phyloP scores from a whole-genome alignment of 139 green algal species.

The Chlamydomonas incerta region DNA sequence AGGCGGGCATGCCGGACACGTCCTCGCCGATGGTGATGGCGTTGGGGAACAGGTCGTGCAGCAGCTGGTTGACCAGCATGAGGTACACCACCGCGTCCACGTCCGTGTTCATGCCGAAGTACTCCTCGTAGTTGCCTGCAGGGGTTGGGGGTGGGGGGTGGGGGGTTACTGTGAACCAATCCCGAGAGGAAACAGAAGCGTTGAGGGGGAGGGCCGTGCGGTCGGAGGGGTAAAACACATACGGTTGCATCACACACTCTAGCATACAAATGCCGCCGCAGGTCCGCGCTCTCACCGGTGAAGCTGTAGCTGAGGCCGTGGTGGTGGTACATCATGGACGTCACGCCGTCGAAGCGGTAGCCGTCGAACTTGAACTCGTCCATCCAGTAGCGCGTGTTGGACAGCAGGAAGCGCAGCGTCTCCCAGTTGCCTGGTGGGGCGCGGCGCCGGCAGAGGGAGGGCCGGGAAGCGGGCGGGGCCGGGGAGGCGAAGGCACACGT shows the following conservation, averaged over 20 bases:
- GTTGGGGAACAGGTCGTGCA: conserved; percentile 94
- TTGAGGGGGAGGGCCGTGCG: no score
- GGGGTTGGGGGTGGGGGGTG: neutral
- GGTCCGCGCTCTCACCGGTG: conserved; percentile 75
- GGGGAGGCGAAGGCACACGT: no score
- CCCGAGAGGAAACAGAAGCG: no score
- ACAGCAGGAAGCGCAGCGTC: conserved; percentile 94
- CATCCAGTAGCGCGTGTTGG: conserved; percentile 95
- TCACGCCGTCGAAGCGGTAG: conserved; percentile 96
- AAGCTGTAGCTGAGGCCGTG: conserved; percentile 96
- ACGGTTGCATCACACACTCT: no score
- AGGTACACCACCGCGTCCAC: conserved; percentile 93
- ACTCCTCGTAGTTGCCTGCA: conserved; percentile 94
- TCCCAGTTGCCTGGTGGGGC: conserved; percentile 87
- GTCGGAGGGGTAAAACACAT: no score
- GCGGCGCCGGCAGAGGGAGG: no score
- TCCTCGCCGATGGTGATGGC: conserved; percentile 94
- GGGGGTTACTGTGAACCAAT: no score
- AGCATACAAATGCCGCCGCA: no score
- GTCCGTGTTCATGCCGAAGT: conserved; percentile 96
- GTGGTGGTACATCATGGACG: conserved; percentile 99
- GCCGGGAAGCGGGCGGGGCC: no score
- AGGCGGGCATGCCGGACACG: conserved; percentile 96
- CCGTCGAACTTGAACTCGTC: conserved; percentile 99
- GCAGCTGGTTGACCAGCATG: conserved; percentile 93